Evolutionary conservation across 495 filamentous ascomycete genomes (phyloP), one percentile per base, ranked within the genome.

Genomic region (Penicillium arizonense): DNA sequence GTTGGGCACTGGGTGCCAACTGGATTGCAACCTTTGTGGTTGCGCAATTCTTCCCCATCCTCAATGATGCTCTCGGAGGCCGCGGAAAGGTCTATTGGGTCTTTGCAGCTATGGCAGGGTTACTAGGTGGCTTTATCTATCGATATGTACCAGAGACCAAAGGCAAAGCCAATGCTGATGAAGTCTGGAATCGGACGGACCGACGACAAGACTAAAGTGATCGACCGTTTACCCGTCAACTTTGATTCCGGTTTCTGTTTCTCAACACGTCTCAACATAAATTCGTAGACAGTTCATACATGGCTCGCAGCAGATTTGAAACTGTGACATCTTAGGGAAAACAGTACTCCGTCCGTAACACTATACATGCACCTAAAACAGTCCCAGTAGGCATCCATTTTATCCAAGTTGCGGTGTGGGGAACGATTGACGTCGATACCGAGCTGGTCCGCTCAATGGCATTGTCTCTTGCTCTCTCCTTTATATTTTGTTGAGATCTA

Each of bases 1-100:
- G 82, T 32, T 89, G 88, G 74, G 89, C 87, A 0, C 69, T 97
- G 32, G 88, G 86, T 0, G 87, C 89, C 2, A 98, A 90, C 70
- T 97, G 94, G 82, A 77, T 89, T 23, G 88, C 91, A 1, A 97
- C 95, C 0, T 97, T 96, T 66, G 58, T 91, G 7, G 91, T 98
- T 2, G 90, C 91, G 1, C 90, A 94, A 62, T 93, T 95, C 68
- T 97, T 97, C 78, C 92, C 92, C 0, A 78, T 95, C 37, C 72
- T 94, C 52, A 94, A 96, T 59, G 75, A 83, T 53, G 78, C 76
- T 0, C 68, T 96, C 45, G 86, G 86, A 1, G 87, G 86, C 1
- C 80, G 84, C 5, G 92, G 92, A 0, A 87, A 84, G 77, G 87
- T 91, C 0, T 97, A 92, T 65, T 96, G 90, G 73, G 74, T 95